phyloP scores from a whole-genome alignment of 2,329 filamentous ascomycete genomes.

The Hysterium pulicare region DNA sequence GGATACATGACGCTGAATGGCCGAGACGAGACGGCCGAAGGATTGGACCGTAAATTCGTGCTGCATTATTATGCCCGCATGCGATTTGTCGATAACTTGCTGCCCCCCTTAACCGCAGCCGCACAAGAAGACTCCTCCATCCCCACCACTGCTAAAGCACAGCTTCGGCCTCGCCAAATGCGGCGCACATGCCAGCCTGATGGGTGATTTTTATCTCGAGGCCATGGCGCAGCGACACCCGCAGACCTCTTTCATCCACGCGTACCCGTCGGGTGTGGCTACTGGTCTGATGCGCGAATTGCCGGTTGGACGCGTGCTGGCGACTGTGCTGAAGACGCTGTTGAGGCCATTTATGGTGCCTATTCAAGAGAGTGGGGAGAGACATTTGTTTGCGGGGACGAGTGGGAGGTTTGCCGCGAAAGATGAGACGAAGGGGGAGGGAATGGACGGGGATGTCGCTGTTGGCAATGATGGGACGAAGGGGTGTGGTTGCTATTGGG shows the following conservation, averaged over 20 bases:
- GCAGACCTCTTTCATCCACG: slow-evolving; percentile 25
- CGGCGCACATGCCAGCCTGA: slow-evolving; percentile 20
- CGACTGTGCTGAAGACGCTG: slow-evolving; percentile 6
- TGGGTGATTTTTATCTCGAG: slow-evolving; percentile 27
- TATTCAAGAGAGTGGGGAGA: slow-evolving; percentile 29
- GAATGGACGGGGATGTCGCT: slow-evolving; percentile 10
- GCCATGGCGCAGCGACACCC: slow-evolving; percentile 19
- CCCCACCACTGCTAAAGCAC: slow-evolving; percentile 25
- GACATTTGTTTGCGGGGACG: slow-evolving; percentile 31
- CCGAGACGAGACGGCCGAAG: slow-evolving; percentile 34
- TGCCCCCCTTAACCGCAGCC: slow-evolving; percentile 31
- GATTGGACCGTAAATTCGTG: slow-evolving; percentile 30
- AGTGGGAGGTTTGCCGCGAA: slow-evolving; percentile 21
- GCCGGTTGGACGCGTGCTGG: slow-evolving; percentile 3
- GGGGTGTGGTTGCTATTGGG: slow-evolving; percentile 26
- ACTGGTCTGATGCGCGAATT: slow-evolving; percentile 16
- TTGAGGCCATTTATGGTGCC: slow-evolving; percentile 18
- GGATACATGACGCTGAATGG: slow-evolving; percentile 46
- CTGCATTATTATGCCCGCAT: slow-evolving; percentile 37
- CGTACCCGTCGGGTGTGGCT: slow-evolving; percentile 22
- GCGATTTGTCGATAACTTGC: slow-evolving; percentile 38
- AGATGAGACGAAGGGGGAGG: no score
- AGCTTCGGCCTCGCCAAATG: slow-evolving; percentile 24
- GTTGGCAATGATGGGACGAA: slow-evolving; percentile 19
- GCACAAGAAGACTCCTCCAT: no score